Evolutionary conservation across 805 yeast species (phyloP), one percentile per base, ranked within the genome.

Genomic region (Pichia scutulata): DNA sequence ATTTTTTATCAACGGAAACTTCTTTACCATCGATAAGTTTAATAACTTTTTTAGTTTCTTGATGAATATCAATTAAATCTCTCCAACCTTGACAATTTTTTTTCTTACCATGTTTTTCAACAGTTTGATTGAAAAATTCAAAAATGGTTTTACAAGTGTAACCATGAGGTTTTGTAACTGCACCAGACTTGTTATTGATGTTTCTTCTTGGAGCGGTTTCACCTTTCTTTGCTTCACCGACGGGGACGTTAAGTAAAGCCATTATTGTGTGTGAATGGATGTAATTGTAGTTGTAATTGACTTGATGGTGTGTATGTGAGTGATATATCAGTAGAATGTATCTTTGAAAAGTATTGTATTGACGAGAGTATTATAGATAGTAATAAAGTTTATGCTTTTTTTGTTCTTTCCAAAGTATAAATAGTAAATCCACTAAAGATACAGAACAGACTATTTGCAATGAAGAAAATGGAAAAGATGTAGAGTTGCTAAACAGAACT

Each of bases 21-120:
- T 79, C 79, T 64, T 84, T 76, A 52, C 97, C 98, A 59, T 90
- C 86, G 44, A 93, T 71, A 47, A 78, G 63, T 72, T 89, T 90
- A 54, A 79, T 81, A 52, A 93, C 77, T 61, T 72, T 74, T 69
- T 87, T 89, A 47, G 72, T 76, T 66, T 93, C 97, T 49, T 71
- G 77, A 68, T 89, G 92, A 48, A 86, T 65, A 49, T 89, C 92
- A 44, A 77, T 59, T 52, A 86, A 70, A 52, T 83, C 81, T 73
- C 99, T 84, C 80, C 86, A 83, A 44, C 87, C 97, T 47, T 63
- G 68, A 75, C 87, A 77, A 37, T 81, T 80, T 5, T 70, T 69
- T 46, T 74, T 69, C 52, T 68, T 63, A 41, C 83, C 84, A 60
- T 80, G 77, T 60, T 28, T 28, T 28, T 28, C 33, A 28, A 28